Base-by-base conservation (phyloP, 129 eudicot genomes). In the Lonicera japonica region DNA sequence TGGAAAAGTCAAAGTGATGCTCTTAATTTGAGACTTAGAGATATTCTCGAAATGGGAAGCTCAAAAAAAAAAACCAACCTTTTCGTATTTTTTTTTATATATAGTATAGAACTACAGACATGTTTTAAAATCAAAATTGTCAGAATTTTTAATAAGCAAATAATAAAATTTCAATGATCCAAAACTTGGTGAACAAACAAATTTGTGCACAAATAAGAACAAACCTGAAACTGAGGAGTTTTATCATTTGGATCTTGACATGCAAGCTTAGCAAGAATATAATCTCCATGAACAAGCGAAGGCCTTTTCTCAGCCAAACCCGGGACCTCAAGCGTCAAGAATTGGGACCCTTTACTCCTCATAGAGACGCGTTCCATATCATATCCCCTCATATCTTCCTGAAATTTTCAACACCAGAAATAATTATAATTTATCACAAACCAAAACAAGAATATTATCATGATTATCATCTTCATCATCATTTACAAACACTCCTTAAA, bases 271-370 rank as follows among this genome's bases (percentile, higher is more conserved):
- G 82, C 97, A 67, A 63, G 68, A 34, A 89, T 64, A 25, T 11
- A 11, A 71, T 86, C 95, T 57, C 91, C 91, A 47, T 8, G 29
- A 41, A 83, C 84, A 38, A 86, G 83, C 54, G 95, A 89, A 18
- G 97, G 97, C 65, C 97, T 81, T 70, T 66, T 82, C 76, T 92
- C 98, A 57, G 98, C 96, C 64, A 92, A 65, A 54, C 98, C 98
- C 9, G 95, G 95, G 60, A 92, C 95, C 82, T 87, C 89, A 56
- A 92, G 85, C 13, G 91, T 61, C 66, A 87, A 70, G 29, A 73
- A 76, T 57, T 60, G 80, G 34, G 58, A 48, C 4, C 73, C 66
- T 56, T 71, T 78, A 11, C 46, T 75, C 73, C 63, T 89, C 76
- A 89, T 55, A 9, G 40, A 5, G 15, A 81, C 89, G 40, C 69